A percentile compares a stretch with the other conserved stretches of the same genome.
Conservation (phyloP, 257 asterid genomes). For the Plantago elongata region DNA sequence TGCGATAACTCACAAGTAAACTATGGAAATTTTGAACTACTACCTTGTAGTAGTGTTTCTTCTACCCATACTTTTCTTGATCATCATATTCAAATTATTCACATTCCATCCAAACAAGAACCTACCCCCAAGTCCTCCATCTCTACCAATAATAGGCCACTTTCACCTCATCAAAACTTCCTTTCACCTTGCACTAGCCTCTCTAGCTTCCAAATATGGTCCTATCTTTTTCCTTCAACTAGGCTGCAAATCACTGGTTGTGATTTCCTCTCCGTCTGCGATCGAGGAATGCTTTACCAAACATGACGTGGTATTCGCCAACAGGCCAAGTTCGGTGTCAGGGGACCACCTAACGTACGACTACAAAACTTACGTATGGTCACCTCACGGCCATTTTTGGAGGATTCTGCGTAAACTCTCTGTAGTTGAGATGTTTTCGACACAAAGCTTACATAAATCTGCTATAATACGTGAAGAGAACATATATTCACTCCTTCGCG, state of each 20-base stretch:
- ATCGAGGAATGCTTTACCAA: constrained; percentile 53
- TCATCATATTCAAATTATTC: constrained; percentile 13
- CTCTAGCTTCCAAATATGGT: constrained; percentile 37
- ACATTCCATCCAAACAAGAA: constrained; percentile 8
- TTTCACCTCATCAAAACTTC: constrained; percentile 42
- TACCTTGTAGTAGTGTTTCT: constrained; percentile 8
- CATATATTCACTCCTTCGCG: constrained; percentile 18
- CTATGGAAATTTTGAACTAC: constrained; percentile 22
- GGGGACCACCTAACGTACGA: constrained; percentile 35
- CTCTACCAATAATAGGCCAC: constrained; percentile 58
- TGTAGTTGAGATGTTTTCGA: constrained; percentile 36
- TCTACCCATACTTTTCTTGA: constrained; percentile 3
- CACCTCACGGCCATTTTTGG: constrained; percentile 47
- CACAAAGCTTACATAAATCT: constrained; percentile 34
- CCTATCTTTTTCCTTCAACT: constrained; percentile 38
- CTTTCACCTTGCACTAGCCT: constrained; percentile 28
- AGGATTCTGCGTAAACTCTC: constrained; percentile 35
- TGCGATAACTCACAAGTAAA: not conserved
- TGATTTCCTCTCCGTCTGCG: constrained; percentile 48
- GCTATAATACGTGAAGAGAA: constrained; percentile 34
- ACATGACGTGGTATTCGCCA: constrained; percentile 45
- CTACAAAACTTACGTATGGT: constrained; percentile 20
- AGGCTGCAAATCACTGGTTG: constrained; percentile 32
- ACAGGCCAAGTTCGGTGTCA: constrained; percentile 36
- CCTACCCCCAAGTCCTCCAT: constrained; percentile 41